Conservation (phyloP, 140 eudicot species). For the Ambrosia hybrid region DNA sequence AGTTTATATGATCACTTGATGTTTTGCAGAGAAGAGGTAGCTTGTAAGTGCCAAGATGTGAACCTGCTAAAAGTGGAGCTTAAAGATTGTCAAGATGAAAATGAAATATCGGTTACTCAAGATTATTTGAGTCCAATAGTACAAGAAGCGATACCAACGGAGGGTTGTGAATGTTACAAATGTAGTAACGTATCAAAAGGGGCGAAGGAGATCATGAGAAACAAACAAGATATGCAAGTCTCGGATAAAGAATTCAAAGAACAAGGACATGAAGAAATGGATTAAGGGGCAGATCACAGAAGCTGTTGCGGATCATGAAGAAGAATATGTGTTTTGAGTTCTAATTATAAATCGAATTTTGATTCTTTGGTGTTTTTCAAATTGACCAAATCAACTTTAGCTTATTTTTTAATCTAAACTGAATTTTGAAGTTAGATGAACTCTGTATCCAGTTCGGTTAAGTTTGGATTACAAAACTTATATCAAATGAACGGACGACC, state of each 20-base stretch:
- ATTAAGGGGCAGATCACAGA: not conserved
- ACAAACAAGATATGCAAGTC: not conserved
- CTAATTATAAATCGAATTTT: not conserved
- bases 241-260: not conserved
- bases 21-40: constrained; percentile 63
- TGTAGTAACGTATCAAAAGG: not conserved
- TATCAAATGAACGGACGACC: too few species aligned
- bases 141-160: not conserved
- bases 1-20: not conserved
- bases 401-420: too few species aligned
- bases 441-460: too few species aligned
- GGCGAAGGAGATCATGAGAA: not conserved
- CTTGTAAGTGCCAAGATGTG: constrained; percentile 55
- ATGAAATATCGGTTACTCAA: not conserved
- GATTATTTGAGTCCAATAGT: not conserved
- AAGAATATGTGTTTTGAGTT: not conserved
- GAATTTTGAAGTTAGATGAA: too few species aligned
- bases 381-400: not conserved
- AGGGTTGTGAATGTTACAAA: not conserved
- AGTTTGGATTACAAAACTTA: too few species aligned
- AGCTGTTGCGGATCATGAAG: not conserved
- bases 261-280: not conserved
- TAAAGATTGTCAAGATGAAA: constrained; percentile 18
- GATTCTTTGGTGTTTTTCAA: not conserved
- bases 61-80: constrained; percentile 49